These are phyloP conservation scores for Cystobasidium pallidum DNA, from an alignment of 1,284 basidiomycete species.

Conservation along the genomic window DNA sequence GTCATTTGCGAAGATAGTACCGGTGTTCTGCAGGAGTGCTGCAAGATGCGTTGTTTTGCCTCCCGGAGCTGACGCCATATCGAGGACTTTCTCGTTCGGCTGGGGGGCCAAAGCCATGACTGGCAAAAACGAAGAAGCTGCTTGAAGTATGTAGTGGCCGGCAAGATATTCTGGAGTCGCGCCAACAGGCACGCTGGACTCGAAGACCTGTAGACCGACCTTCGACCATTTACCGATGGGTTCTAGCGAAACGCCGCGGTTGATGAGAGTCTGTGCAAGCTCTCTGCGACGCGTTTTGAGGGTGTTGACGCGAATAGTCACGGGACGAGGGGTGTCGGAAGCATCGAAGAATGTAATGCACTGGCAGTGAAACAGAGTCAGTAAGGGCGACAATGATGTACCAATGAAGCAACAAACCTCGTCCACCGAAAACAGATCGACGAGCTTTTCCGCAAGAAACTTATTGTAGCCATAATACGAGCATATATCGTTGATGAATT, in stretches of 20 bases:
- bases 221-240: conserved; percentile 99
- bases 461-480: conserved; percentile 98
- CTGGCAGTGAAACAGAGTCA: conserved; percentile 58
- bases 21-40: conserved; percentile 95
- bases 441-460: conserved; percentile 91
- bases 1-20: conserved; percentile 97
- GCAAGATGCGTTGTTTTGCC: conserved; percentile 97
- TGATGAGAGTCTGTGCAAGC: conserved; percentile 90
- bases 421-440: conserved; percentile 87
- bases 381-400: background rate
- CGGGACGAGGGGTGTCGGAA: conserved; percentile 93
- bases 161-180: conserved; percentile 99
- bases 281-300: conserved; percentile 90
- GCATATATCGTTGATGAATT: conserved; percentile 83
- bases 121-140: conserved; percentile 97
- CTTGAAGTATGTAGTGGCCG: conserved; percentile 99
- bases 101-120: conserved; percentile 94
- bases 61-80: conserved; percentile 98
- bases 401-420: conserved; percentile 66
- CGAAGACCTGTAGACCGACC: conserved; percentile 96
- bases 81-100: conserved; percentile 89
- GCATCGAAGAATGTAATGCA: conserved; percentile 98
- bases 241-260: conserved; percentile 94
- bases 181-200: conserved; percentile 93
- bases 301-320: conserved; percentile 98